Evolutionary conservation across 805 yeast species (phyloP), one percentile per base, ranked within the genome.

Genomic region (Metschnikowia kofuensis): DNA sequence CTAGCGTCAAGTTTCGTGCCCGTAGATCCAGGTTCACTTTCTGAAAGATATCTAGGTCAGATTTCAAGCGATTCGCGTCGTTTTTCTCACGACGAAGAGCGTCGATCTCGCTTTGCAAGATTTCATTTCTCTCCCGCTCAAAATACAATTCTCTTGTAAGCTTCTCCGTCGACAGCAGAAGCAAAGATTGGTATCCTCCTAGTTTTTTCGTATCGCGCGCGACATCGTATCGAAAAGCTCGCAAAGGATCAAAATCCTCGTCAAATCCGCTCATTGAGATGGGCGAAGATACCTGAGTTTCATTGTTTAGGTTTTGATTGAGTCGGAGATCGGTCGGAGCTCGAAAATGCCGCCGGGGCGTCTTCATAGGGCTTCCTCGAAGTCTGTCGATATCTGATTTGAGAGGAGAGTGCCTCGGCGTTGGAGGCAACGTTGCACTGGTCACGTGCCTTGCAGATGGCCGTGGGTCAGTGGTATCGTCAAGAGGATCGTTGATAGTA

Each of bases 111-210:
- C 39, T 35, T 40, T 42, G 43, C 12, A 52, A 42, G 31, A 31
- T 48, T 26, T 13, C 30, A 9, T 14, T 36, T n/a, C 30, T 38
- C 13, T 34, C 44, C 28, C 44, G 28, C 29, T 44, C 54, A 27
- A 38, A 51, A 2, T 44, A 28, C 49, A 63, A 54, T 38, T 55
- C 56, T 37, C 44, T 41, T 30, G 62, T 51, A 29, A 69, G 53
- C 50, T 62, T 67, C 13, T 62, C 62, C 7, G 68, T 59, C 6
- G 72, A 63, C 10, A 65, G 51, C 4, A 59, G 48, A 37, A 69
- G 57, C 7, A 68, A 53, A 27, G 54, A 50, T 29, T 64, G 62
- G 50, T 63, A 64, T 41, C 58, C 59, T 36, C 64, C 70, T 27
- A 64, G 63, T 36, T 63, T 66, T 44, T 57, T 58, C 42, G 57